Base-by-base conservation (phyloP, 2,329 filamentous ascomycete species). In the Xylariales sp. region DNA sequence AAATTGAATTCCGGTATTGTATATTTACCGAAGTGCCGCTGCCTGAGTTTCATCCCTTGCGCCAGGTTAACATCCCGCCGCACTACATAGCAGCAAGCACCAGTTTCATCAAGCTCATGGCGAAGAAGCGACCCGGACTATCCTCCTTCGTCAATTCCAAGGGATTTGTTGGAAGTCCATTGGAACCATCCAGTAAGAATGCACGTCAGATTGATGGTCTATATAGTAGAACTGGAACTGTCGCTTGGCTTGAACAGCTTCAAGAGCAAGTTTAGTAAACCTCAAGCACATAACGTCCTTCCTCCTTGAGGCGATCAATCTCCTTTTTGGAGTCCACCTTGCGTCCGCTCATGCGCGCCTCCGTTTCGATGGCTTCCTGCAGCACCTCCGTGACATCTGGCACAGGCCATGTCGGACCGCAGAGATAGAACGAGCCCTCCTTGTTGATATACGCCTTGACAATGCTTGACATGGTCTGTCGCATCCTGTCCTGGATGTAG, bases 401-500 rank as follows among this genome's bases (percentile, higher is more conserved):
- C 42, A 98, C 93, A 10, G 93, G 93, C 93, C 93, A 98, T 1
- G 93, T 98, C 21, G 93, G 93, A 32, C 93, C 93, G 62, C 93
- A 98, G 14, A 98, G 83, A 68, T 98, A 98, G 71, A 98, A 98
- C 24, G 85, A 84, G 43, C 93, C 93, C 55, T 93, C 84, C 52
- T 96, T 80, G 57, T 82, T 72, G 51, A 96, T 80, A 64, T 97
- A 97, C 0, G 89, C 86, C 65, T 89, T 72, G 44, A 88, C 76
- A 49, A 98, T 94, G 48, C 93, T 83, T 32, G 73, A 69, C 45
- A 97, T 69, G 1, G 84, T 88, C 76, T 97, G 77, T 44, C 93
- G 77, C 93, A 98, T 98, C 51, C 90, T 81, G 63, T 98, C 93
- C 73, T 98, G 93, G 59, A 98, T 98, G 69, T 98, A 98, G 51